Evolutionary conservation across 1,284 basidiomycete genomes (phyloP).

Genomic region (Austroboletus rostrupii): DNA sequence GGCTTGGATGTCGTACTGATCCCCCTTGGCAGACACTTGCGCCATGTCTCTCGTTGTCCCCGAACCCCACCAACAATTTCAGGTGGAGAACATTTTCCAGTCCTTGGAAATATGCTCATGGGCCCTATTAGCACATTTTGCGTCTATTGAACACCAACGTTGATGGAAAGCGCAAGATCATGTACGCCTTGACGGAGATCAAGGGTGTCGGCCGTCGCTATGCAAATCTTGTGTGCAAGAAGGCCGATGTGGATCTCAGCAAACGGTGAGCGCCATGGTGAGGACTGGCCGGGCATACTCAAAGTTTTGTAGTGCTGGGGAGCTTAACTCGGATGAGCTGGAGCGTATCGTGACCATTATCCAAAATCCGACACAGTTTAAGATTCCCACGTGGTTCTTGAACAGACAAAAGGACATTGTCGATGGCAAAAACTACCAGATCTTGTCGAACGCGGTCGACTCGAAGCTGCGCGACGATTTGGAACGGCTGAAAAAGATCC

Average conservation of each 20-base stretch:
- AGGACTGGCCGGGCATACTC: not conserved
- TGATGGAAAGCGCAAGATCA: conserved; percentile 98
- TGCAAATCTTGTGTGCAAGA: conserved; percentile 99
- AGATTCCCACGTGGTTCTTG: conserved; percentile 98
- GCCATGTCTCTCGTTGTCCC: conserved; percentile 92
- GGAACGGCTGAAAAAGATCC: conserved; percentile 99
- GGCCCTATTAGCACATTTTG: conserved; percentile 75
- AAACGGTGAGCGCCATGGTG: conserved; percentile 77
- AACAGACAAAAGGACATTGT: conserved; percentile 99
- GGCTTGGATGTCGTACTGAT: conserved; percentile 19
- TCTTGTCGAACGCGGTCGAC: conserved; percentile 96
- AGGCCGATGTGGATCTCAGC: conserved; percentile 98
- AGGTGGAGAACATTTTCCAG: conserved; percentile 43
- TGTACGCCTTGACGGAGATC: conserved; percentile 98
- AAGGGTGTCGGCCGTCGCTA: conserved; percentile 99
- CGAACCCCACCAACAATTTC: conserved; percentile 90
- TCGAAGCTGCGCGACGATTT: conserved; percentile 98
- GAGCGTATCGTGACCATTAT: conserved; percentile 99
- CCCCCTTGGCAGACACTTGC: conserved; percentile 11
- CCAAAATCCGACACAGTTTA: conserved; percentile 99
- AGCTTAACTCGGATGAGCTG: conserved; percentile 95
- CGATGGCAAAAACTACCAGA: conserved; percentile 96
- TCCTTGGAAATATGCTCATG: conserved; percentile 4
- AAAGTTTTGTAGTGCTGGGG: conserved; percentile 65
- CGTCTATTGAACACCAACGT: conserved; percentile 99